Evolutionary conservation across 2,329 filamentous ascomycete genomes (phyloP).

Genomic region (Xylariaceae sp.): DNA sequence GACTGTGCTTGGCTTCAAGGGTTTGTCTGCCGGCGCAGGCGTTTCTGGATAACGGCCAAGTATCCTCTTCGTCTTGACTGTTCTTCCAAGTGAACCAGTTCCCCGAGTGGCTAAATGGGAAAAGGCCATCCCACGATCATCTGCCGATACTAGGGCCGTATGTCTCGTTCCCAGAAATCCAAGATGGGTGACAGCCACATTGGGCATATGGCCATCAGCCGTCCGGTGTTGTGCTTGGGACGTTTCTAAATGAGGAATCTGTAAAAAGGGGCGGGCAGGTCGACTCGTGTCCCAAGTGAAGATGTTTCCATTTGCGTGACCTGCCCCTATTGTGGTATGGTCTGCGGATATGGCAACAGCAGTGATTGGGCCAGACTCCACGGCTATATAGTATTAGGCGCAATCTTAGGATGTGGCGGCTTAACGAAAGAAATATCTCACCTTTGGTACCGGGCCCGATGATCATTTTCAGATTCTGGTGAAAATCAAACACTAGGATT

Average conservation of each 20-base stretch:
- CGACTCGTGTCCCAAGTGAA: constrained; percentile 93
- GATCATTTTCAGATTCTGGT: constrained; percentile 89
- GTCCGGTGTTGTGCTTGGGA: constrained; percentile 58
- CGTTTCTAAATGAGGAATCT: constrained; percentile 72
- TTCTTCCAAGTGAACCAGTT: constrained; percentile 76
- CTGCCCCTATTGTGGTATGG: constrained; percentile 83
- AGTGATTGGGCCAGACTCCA: constrained; percentile 84
- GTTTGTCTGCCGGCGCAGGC: constrained; percentile 55
- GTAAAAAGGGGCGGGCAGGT: constrained; percentile 79
- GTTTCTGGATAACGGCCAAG: constrained; percentile 82
- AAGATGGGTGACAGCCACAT: constrained; percentile 77
- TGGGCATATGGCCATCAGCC: constrained; percentile 76
- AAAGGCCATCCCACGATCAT: constrained; percentile 95
- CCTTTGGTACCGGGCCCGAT: constrained; percentile 91
- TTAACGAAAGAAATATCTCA: constrained; percentile 35
- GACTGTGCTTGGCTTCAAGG: constrained; percentile 87
- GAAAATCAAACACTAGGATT: constrained; percentile 94
- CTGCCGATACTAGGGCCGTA: constrained; percentile 90
- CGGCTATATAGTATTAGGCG: constrained; percentile 51
- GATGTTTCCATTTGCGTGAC: constrained; percentile 84
- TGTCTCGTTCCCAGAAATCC: constrained; percentile 91
- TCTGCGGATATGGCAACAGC: constrained; percentile 88
- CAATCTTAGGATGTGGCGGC: not conserved
- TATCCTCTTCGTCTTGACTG: constrained; percentile 84
- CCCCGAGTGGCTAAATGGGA: constrained; percentile 92